Evolutionary conservation across 352 stramenopile species (phyloP), one percentile per base, ranked within the genome.

Genomic region (Phytopythium aichiense): DNA sequence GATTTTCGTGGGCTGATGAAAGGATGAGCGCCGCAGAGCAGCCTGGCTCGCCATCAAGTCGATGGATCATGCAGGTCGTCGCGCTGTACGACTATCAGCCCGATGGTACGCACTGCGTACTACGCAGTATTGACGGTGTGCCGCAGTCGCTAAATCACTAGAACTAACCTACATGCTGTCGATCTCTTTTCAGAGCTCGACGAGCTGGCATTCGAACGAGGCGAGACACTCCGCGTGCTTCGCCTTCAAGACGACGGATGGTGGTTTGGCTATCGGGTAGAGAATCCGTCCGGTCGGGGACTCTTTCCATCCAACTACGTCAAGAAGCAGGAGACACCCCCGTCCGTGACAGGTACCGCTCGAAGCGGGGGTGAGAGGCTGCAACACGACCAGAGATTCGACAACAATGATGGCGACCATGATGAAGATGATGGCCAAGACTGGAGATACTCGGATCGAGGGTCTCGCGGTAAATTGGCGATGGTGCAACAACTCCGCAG

Each of bases 241-340:
- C 67, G 56, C 5, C 67, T 87, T 31, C 81, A 88, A 40, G 74
- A 82, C 15, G 81, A 90, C 58, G 78, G 77, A 20, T 90, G 81
- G 81, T 90, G 81, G 81, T 61, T 67, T 5, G 81, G 78, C 8
- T 85, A 76, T 55, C 54, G 61, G 13, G 58, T 76, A 5, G 56
- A 73, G 7, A 61, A 52, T 2, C 71, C 79, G 25, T 55, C 64
- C 30, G 50, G 61, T 18, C 28, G 78, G 7, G 78, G 78, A 1
- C 62, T 88, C 35, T 90, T 90, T 48, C 81, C 78, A 15, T 90
- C 74, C 58, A 90, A 90, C 64, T 88, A 90, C 61, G 81, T 88
- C 15, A 69, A 81, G 38, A 68, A 81, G 43, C 66, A 74, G 8
- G 63, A 71, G 20, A 59, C 65, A 16, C 16, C n/a, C 50, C 28